phyloP scores from a whole-genome alignment of 306 rosid species.

The Rosa lucieae region DNA sequence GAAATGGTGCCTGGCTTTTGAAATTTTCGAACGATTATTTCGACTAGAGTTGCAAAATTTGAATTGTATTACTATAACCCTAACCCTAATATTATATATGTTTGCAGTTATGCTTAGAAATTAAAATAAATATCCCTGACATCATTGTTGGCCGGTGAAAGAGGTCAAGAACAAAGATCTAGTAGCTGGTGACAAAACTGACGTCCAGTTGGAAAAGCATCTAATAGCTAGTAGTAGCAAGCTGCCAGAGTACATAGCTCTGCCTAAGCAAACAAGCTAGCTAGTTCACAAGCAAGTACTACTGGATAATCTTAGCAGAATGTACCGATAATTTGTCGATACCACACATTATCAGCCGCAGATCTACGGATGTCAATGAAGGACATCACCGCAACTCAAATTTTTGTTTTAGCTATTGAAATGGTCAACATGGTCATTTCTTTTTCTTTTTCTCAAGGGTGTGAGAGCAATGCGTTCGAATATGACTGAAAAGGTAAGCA shows the following conservation, averaged over 20 bases:
- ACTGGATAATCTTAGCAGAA: not conserved
- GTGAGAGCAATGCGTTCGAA: too few species aligned
- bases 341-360: too few species aligned
- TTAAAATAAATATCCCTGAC: not conserved
- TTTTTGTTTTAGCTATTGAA: too few species aligned
- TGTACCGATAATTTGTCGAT: not conserved
- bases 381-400: too few species aligned
- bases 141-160: constrained; percentile 9
- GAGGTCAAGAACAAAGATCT: constrained; percentile 29
- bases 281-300: not conserved
- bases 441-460: too few species aligned
- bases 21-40: not conserved
- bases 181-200: constrained; percentile 30
- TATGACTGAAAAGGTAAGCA: too few species aligned
- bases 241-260: not conserved
- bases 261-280: not conserved
- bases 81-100: not conserved
- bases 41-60: not conserved
- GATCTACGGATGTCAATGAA: too few species aligned
- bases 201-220: constrained; percentile 8
- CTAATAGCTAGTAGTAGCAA: too few species aligned
- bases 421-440: too few species aligned
- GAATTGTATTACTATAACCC: not conserved
- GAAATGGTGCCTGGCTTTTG: not conserved
- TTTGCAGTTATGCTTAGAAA: not conserved